Conservation (phyloP, 352 stramenopile genomes). For the Phytophthora nicotianae region DNA sequence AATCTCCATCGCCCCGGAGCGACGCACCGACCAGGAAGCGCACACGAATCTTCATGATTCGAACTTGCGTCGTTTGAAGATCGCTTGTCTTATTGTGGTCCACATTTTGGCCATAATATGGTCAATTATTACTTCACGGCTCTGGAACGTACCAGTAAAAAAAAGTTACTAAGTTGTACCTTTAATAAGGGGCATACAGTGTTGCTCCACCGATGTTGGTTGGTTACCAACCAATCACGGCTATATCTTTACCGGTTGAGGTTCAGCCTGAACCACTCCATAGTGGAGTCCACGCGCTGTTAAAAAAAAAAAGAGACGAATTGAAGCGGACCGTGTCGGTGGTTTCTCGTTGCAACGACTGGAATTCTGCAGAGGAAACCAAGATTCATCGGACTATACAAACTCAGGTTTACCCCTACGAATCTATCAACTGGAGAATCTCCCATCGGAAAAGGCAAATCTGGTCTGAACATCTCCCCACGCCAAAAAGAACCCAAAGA, state of each 20-base stretch:
- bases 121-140: no score
- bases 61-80: slow-evolving; percentile 18
- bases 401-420: not conserved
- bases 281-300: no score
- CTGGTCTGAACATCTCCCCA: slow-evolving; percentile 4
- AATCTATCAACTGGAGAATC: slow-evolving; percentile 14
- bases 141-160: no score
- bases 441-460: slow-evolving; percentile 20
- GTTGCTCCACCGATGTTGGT: no score
- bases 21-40: slow-evolving; percentile 47
- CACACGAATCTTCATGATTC: slow-evolving; percentile 44
- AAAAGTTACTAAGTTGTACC: no score
- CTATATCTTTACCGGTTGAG: no score
- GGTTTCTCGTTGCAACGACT: slow-evolving; percentile 7
- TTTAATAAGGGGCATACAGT: no score
- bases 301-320: no score
- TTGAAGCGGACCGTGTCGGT: slow-evolving; percentile 3
- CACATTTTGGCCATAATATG: no score
- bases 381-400: slow-evolving; percentile 9
- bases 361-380: not conserved
- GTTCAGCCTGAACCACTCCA: no score
- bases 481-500: slow-evolving; percentile 11
- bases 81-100: not conserved
- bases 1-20: not conserved
- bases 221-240: no score